These are phyloP conservation scores for Suillus fuscotomentosus DNA, from an alignment of 768 basidiomycete species.

Conservation along the genomic window DNA sequence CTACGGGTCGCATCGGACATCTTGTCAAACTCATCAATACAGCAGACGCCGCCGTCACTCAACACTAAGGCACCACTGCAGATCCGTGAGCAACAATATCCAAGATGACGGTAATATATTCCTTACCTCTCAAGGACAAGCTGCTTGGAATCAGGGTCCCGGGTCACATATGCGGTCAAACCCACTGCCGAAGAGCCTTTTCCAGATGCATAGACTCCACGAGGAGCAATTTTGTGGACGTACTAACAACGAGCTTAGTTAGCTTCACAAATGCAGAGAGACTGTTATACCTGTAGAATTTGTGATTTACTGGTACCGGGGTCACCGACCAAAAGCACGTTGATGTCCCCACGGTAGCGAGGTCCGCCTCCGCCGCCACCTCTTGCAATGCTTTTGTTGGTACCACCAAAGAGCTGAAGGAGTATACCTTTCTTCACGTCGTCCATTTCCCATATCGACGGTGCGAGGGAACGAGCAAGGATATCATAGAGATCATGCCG, in stretches of 20 bases:
- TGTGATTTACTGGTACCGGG: slow-evolving; percentile 97
- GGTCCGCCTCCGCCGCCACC: slow-evolving; percentile 97
- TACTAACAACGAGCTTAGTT: slow-evolving; percentile 52
- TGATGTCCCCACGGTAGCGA: slow-evolving; percentile 96
- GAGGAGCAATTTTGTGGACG: slow-evolving; percentile 97
- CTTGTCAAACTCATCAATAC: slow-evolving; percentile 99
- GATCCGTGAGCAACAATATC: slow-evolving; percentile 3
- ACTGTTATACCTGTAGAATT: slow-evolving; percentile 71
- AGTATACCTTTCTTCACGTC: slow-evolving; percentile 99
- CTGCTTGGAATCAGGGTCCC: slow-evolving; percentile 98
- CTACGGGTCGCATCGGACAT: slow-evolving; percentile 98
- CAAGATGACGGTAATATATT: not conserved
- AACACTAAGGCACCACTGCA: slow-evolving; percentile 87
- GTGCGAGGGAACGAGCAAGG: slow-evolving; percentile 82
- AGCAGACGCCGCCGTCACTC: slow-evolving; percentile 96
- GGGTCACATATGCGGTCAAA: slow-evolving; percentile 96
- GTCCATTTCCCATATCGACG: slow-evolving; percentile 97
- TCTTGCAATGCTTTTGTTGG: slow-evolving; percentile 90
- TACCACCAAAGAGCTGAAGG: slow-evolving; percentile 94
- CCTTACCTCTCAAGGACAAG: slow-evolving; percentile 91
- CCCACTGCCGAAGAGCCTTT: slow-evolving; percentile 99
- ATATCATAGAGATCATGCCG: slow-evolving; percentile 84
- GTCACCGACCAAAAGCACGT: slow-evolving; percentile 95
- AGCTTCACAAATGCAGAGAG: not conserved
- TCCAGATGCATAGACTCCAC: slow-evolving; percentile 96